Evolutionary conservation across 2,329 filamentous ascomycete genomes (phyloP).

Genomic region (Purpureocillium takamizusanense): DNA sequence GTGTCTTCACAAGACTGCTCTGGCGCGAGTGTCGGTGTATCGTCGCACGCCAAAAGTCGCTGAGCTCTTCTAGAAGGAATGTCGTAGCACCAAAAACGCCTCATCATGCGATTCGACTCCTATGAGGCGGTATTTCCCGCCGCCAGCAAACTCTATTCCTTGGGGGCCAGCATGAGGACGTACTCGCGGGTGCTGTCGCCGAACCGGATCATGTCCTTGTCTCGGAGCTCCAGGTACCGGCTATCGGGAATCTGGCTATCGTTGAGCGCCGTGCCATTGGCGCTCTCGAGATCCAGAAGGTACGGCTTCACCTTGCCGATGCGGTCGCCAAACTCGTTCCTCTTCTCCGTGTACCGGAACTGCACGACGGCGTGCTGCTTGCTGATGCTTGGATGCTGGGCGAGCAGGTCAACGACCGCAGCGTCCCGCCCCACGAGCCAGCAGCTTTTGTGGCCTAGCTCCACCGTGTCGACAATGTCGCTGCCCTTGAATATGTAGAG

Average conservation of each 20-base stretch:
- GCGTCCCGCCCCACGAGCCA: conserved; percentile 83
- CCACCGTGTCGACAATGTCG: conserved; percentile 73
- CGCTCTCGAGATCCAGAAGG: conserved; percentile 85
- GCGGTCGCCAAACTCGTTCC: conserved; percentile 80
- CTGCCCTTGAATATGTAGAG: conserved; percentile 86
- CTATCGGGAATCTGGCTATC: conserved; percentile 62
- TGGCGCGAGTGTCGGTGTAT: no score
- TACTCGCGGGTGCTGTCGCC: conserved; percentile 87
- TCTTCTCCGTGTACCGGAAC: conserved; percentile 76
- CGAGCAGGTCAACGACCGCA: conserved; percentile 69
- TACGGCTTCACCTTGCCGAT: conserved; percentile 76
- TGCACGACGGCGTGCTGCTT: conserved; percentile 95
- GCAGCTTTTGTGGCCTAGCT: conserved; percentile 68
- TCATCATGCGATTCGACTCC: neutral
- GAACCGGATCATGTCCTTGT: conserved; percentile 85
- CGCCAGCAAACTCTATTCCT: conserved; percentile 19
- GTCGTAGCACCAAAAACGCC: neutral
- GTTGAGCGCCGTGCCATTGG: conserved; percentile 83
- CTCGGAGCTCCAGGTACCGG: conserved; percentile 75
- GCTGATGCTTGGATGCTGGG: conserved; percentile 87
- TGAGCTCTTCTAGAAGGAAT: no score
- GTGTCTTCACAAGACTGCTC: no score
- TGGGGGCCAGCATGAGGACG: conserved; percentile 74
- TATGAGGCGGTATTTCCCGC: neutral
- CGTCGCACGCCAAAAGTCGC: no score